Evolutionary conservation across 345 rosid species (phyloP).

Genomic region (Arabis alpina): DNA sequence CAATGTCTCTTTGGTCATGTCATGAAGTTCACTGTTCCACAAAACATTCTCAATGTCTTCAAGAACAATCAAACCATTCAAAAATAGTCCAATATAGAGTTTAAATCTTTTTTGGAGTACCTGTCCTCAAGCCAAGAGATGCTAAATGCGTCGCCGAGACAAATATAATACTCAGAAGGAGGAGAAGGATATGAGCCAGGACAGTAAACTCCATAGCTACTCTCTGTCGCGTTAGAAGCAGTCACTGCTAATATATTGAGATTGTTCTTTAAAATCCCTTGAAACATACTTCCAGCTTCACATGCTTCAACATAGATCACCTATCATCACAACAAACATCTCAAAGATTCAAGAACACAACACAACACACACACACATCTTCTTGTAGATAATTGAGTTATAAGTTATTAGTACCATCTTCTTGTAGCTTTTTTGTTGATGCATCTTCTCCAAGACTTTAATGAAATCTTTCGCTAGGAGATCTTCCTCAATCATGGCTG

Average conservation of each 20-base stretch:
- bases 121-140: conserved; percentile 87
- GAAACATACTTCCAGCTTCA: conserved; percentile 68
- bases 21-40: conserved; percentile 57
- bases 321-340: conserved; percentile 38
- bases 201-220: conserved; percentile 62
- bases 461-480: conserved; percentile 49
- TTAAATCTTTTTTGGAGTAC: conserved; percentile 37
- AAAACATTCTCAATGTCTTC: not conserved
- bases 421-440: conserved; percentile 47
- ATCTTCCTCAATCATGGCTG: conserved; percentile 50
- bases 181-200: conserved; percentile 30
- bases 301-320: conserved; percentile 75
- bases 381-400: not conserved
- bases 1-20: conserved; percentile 58
- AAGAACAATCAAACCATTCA: conserved; percentile 12
- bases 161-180: conserved; percentile 43
- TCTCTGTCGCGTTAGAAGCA: conserved; percentile 59
- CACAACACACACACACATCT: too few relatives aligned
- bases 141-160: conserved; percentile 76
- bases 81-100: not conserved
- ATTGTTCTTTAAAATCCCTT: conserved; percentile 54
- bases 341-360: conserved; percentile 8
- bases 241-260: conserved; percentile 59
- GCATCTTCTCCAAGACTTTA: conserved; percentile 55
- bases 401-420: conserved; percentile 46